These are phyloP conservation scores for Ophiostoma australiae DNA, from an alignment of 2,329 filamentous ascomycete genomes.

Conservation along the genomic window DNA sequence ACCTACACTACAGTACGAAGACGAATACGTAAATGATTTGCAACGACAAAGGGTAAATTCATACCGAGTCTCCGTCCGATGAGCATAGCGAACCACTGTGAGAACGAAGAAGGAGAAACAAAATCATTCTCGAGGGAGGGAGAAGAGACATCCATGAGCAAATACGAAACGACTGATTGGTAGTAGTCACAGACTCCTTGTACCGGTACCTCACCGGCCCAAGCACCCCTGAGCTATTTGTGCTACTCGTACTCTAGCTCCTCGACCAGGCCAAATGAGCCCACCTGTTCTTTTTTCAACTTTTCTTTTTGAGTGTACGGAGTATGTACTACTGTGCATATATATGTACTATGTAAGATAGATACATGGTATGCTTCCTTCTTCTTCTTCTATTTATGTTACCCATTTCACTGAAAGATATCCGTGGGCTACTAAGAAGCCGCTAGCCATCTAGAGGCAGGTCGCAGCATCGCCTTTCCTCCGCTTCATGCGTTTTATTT, in stretches of 20 bases:
- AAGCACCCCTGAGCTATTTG: neutral
- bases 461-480: neutral
- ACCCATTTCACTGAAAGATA: neutral
- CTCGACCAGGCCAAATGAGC: neutral
- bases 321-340: too few species aligned
- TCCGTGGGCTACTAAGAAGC: neutral
- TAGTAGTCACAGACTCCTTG: neutral
- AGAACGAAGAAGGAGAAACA: neutral
- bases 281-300: neutral
- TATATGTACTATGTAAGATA: too few species aligned
- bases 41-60: neutral
- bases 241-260: neutral
- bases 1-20: too few species aligned
- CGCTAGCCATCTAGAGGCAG: neutral
- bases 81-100: too few species aligned
- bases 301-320: too few species aligned
- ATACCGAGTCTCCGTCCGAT: neutral
- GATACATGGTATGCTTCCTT: too few species aligned
- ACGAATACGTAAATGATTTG: neutral
- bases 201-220: neutral
- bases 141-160: neutral
- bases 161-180: neutral
- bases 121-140: neutral
- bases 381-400: neutral
- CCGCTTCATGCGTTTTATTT: neutral